Base-by-base conservation (phyloP, 1,139 yeast genomes). In the Pichia norvegensis region DNA sequence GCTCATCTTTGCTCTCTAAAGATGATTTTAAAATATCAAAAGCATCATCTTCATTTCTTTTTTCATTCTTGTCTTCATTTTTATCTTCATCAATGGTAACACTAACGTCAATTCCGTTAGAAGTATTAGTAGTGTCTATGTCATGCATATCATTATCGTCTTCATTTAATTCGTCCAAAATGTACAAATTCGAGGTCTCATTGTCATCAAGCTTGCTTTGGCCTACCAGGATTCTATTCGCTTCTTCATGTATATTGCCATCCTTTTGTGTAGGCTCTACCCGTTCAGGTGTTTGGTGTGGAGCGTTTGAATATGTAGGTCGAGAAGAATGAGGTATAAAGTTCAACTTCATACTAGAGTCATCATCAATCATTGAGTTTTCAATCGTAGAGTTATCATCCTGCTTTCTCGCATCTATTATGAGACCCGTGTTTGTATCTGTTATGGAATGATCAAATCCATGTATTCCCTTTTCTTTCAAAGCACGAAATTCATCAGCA, bases 321-420 rank as follows among this genome's bases (percentile, higher is more conserved):
- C 44, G 19, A 9, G 10, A 19, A 6, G 33, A 29, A 16, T 31
- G 29, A 20, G 52, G 49, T 33, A 52, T 48, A 10, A 58, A 43
- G 25, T 58, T 57, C 16, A 58, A 33, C 10, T 46, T 46, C 13
- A 54, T 46, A 7, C 55, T 54, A 3, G 59, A 56, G 33, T 55
- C 60, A 27, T 55, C 60, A 29, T 52, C 55, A 13, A 44, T 40
- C 7, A 51, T 41, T 1, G 49, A 40, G 36, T 40, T 42, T 14
- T 55, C 54, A 3, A 41, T 51, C 14, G 13, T 31, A 8, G 6
- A 16, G 9, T 41, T 43, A 17, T 36, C 38, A 17, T 8, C 14
- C 16, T 25, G 13, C 13, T 41, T 49, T 17, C 46, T 41, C 2
- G 31, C 22, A 33, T 45, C 48, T 20, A 46, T 36, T 5, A 46